Evolutionary conservation across 192 early-diverging fungal genomes (phyloP), one percentile per base, ranked within the genome.

Genomic region (Tieghemiomyces parasiticus): DNA sequence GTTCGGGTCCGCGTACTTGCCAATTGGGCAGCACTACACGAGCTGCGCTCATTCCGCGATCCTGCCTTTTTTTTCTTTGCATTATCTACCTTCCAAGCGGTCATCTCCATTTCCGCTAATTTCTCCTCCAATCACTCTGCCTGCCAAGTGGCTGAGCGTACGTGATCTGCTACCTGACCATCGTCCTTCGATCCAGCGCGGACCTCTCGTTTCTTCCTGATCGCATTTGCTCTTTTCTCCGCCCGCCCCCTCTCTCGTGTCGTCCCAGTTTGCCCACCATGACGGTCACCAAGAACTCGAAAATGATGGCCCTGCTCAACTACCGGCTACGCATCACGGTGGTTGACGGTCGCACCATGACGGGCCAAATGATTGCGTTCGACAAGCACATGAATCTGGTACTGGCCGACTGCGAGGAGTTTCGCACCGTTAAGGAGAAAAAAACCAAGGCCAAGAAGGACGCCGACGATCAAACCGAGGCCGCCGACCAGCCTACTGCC

Each of bases 381-480:
- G 96, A 99, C 74, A 95, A 95, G 70, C 90, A 99, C 71, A 99
- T 99, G 96, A 99, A 99, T 65, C 77, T 99, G 52, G 96, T 99
- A 22, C 79, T 99, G 25, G 78, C 91, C 29, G 96, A 99, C 69
- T 93, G 90, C 75, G 89, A 99, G 70, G 96, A 99, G 69, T 93
- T 93, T 67, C 82, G 96, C 46, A 87, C 82, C 58, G 75, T 96
- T 59, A 95, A 91, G 61, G 64, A 79, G n/a, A 92, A 92, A 69
- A 29, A 55, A 2, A 14, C 16, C 20, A 42, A 55, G 2, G 54
- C 55, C 9, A 25, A 44, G 24, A 19, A 38, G 22, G 26, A 20
- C 42, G 46, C 26, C 31, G 49, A 62, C 22, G 74, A 77, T 59
- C 65, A 55, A 24, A 45, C 64, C 30, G 66, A 74, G 32, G 76